Conservation (phyloP, 441 rosid species). For the Jatropha podagrica region DNA sequence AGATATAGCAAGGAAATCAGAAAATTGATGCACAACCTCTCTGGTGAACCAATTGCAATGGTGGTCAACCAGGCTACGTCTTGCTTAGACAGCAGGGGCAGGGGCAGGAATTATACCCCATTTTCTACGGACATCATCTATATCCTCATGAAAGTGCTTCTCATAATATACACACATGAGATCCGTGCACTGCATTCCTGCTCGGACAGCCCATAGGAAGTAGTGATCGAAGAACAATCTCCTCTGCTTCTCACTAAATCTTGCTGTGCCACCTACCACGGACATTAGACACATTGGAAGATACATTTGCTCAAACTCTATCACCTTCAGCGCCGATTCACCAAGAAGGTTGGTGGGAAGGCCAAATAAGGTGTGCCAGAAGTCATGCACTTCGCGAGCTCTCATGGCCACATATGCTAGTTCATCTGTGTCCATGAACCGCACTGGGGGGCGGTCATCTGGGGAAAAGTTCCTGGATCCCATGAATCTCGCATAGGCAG, state of each 20-base stretch:
- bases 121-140: conserved; percentile 63
- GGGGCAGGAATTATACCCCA: conserved; percentile 82
- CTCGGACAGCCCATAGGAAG: conserved; percentile 84
- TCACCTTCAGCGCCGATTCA: conserved; percentile 86
- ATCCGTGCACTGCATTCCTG: conserved; percentile 65
- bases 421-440: conserved; percentile 89
- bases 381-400: conserved; percentile 91
- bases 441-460: conserved; percentile 82
- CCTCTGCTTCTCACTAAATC: conserved; percentile 82
- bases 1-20: background rate
- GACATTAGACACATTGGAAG: conserved; percentile 89
- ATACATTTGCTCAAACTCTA: conserved; percentile 90
- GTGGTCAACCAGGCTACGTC: conserved; percentile 4
- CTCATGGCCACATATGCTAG: conserved; percentile 80
- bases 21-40: background rate
- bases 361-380: conserved; percentile 88
- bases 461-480: conserved; percentile 93
- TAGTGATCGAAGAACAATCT: conserved; percentile 66
- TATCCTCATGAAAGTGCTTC: conserved; percentile 74
- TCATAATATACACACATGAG: conserved; percentile 83
- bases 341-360: conserved; percentile 88
- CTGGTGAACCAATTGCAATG: background rate
- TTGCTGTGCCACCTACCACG: conserved; percentile 77
- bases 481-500: conserved; percentile 91
- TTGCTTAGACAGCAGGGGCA: conserved; percentile 42